Conservation (phyloP, 495 filamentous ascomycete genomes). For the Aspergillus hancockii region DNA sequence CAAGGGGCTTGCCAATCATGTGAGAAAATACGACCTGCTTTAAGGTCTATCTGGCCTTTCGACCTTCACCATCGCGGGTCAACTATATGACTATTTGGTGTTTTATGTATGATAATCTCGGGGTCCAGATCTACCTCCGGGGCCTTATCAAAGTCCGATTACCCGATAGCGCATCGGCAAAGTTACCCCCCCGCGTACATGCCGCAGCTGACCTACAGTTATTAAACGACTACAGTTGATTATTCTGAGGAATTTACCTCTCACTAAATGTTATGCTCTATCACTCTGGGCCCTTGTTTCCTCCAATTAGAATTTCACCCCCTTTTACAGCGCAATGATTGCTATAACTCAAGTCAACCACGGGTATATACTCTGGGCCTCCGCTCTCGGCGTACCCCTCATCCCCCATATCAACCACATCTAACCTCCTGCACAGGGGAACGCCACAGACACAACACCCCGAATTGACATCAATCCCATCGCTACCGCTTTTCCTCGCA, state of each 20-base stretch:
- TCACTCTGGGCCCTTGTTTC: neutral
- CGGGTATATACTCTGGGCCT: neutral
- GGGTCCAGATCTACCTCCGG: neutral
- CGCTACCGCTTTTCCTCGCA: conserved; percentile 73
- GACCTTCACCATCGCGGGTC: too few species aligned
- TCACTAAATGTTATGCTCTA: neutral
- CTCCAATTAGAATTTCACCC: neutral
- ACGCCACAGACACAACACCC: neutral
- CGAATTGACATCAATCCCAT: conserved; percentile 50
- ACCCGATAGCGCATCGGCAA: neutral
- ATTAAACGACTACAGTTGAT: neutral
- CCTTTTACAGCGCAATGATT: neutral
- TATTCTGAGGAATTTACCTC: neutral
- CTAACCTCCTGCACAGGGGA: neutral
- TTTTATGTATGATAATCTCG: too few species aligned
- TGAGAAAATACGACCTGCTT: conserved; percentile 31
- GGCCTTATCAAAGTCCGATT: neutral
- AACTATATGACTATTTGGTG: too few species aligned
- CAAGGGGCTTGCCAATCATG: conserved; percentile 32
- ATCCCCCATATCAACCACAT: neutral
- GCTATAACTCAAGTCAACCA: neutral
- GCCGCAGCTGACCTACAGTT: neutral
- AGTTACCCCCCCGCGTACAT: neutral
- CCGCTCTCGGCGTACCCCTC: neutral
- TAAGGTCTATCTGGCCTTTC: neutral